A percentile compares a stretch with the other conserved stretches of the same genome.
These are phyloP conservation scores for Phylloporus scabripes DNA, from an alignment of 768 basidiomycete genomes.

Conservation along the genomic window DNA sequence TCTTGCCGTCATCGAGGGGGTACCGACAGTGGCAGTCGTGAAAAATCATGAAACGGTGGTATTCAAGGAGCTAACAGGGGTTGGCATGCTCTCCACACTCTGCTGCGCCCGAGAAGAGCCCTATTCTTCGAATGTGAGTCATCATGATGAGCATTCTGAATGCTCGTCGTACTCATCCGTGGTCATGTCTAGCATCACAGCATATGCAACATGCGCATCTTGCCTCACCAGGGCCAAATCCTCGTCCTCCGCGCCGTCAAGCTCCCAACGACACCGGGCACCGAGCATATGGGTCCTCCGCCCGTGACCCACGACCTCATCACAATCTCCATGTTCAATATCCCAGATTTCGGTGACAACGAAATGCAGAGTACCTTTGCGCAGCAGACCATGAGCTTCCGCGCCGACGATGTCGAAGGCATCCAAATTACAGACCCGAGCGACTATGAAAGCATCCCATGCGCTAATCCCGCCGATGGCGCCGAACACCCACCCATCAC, in stretches of 20 bases:
- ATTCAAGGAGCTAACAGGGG: constrained; percentile 37
- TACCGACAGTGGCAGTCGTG: constrained; percentile 39
- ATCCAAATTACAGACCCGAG: constrained; percentile 31
- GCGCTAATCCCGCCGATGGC: constrained; percentile 15
- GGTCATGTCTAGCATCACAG: constrained; percentile 36
- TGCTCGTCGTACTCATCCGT: constrained; percentile 3
- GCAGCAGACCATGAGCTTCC: constrained; percentile 27
- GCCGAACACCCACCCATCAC: constrained; percentile 29
- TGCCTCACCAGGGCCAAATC: constrained; percentile 48
- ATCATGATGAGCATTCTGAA: too few species aligned
- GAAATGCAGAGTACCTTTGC: constrained; percentile 24
- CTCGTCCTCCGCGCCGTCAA: constrained; percentile 45
- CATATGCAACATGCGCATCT: constrained; percentile 47
- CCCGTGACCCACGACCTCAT: constrained; percentile 24
- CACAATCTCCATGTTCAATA: constrained; percentile 28
- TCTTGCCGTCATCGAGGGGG: constrained; percentile 39
- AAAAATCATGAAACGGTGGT: constrained; percentile 39
- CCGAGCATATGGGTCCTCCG: constrained; percentile 10
- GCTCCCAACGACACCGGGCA: constrained; percentile 6
- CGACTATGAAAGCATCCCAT: constrained; percentile 17
- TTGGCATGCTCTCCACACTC: constrained; percentile 34
- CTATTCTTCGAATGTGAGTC: constrained; percentile 25
- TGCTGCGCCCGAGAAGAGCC: constrained; percentile 32
- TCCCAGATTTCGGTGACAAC: constrained; percentile 28
- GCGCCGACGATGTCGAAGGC: constrained; percentile 30